Evolutionary conservation across 352 stramenopile species (phyloP), one percentile per base, ranked within the genome.

Genomic region (Poterioochromonas sp.): DNA sequence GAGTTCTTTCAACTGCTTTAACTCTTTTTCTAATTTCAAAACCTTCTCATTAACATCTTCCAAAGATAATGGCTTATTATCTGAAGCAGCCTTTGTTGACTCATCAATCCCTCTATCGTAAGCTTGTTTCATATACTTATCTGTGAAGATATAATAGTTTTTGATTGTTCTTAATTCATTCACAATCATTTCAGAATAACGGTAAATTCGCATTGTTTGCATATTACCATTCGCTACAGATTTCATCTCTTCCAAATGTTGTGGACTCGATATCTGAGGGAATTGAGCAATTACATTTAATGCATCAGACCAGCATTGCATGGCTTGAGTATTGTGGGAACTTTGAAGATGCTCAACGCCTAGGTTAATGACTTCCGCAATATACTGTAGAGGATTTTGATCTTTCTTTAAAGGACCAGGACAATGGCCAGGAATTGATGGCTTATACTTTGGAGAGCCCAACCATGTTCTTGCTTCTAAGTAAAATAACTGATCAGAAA

Each of bases 251-350:
- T 37, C 58, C 58, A 68, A 18, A 40, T 35, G 26, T 39, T 68
- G 12, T 68, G 26, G 58, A 35, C n/a, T 65, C 34, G 5, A 5
- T 32, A 65, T 65, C 2, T 71, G 11, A 47, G 15, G 62, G 26
- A 32, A 44, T 26, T 1, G 8, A 41, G 39, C 26, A 5, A 71
- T 32, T n/a, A 29, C 62, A 29, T 71, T 22, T 71, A 47, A 29
- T 41, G 62, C 62, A 71, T 71, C 34, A 29, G 2, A 35, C 62
- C 62, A 71, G 41, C 62, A 71, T 41, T 47, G 62, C 8, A 71
- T 11, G 8, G 62, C 62, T 71, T 71, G 62, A 32, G 12, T 29
- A 26, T 12, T 15, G 39, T 71, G 62, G 11, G 62, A 71, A 35
- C 20, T 5, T 43, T 44, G 2, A 3, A 71, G 32, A 71, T 71